phyloP scores from a whole-genome alignment of 768 basidiomycete species.

The Tricholoma flavovirens region DNA sequence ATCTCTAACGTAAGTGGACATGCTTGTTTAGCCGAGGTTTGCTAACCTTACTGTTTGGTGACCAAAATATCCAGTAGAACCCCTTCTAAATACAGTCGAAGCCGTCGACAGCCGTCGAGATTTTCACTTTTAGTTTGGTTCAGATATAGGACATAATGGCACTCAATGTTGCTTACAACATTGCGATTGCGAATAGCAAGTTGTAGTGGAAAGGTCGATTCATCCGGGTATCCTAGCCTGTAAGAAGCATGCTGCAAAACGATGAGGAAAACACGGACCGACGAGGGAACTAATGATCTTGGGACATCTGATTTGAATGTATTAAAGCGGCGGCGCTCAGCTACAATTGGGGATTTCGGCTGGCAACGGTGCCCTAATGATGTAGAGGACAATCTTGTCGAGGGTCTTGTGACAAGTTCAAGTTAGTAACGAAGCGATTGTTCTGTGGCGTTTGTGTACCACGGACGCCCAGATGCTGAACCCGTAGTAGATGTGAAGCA shows the following conservation, averaged over 20 bases:
- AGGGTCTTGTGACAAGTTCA: background rate
- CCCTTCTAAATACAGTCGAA: background rate
- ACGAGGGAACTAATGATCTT: background rate
- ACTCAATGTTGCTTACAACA: background rate
- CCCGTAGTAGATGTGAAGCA: background rate
- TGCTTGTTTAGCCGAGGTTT: slow-evolving; percentile 3
- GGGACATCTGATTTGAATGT: background rate
- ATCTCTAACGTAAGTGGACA: slow-evolving; percentile 17
- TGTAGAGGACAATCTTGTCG: background rate
- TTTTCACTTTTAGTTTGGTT: background rate
- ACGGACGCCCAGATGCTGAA: background rate
- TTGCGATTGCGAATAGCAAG: background rate
- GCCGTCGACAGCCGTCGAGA: background rate
- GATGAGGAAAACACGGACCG: background rate
- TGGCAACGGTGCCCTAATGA: background rate
- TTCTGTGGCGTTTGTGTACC: background rate
- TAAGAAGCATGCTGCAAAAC: background rate
- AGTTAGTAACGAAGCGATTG: background rate
- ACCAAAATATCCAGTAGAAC: background rate
- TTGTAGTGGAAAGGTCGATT: background rate
- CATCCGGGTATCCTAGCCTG: background rate
- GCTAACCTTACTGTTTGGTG: background rate
- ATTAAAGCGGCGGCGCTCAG: background rate
- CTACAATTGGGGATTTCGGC: background rate
- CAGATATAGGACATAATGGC: background rate